Evolutionary conservation across 2,329 filamentous ascomycete species (phyloP).

Genomic region (Microcera coccophila): DNA sequence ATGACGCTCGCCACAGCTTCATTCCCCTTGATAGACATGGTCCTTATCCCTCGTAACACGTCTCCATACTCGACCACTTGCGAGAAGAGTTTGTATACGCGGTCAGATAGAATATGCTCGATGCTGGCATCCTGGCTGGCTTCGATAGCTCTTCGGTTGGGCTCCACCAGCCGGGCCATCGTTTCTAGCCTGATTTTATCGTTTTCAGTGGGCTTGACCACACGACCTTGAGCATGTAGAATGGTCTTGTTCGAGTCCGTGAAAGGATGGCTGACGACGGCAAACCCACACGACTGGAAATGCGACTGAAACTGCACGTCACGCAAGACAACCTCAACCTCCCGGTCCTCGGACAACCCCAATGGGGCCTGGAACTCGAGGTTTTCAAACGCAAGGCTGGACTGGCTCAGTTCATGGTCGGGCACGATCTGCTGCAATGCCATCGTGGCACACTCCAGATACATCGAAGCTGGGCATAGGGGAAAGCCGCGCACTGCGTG

Average conservation of each 20-base stretch:
- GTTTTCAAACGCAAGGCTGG: constrained; percentile 13
- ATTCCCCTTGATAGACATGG: constrained; percentile 11
- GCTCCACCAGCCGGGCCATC: too few relatives aligned
- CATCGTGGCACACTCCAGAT: constrained; percentile 19
- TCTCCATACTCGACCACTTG: constrained; percentile 18
- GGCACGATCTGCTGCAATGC: constrained; percentile 14
- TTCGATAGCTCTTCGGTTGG: too few relatives aligned
- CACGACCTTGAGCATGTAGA: too few relatives aligned
- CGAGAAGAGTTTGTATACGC: too few relatives aligned
- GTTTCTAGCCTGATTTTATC: too few relatives aligned
- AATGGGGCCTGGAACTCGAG: constrained; percentile 10
- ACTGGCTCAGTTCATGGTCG: constrained; percentile 4
- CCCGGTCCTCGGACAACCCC: constrained; percentile 6
- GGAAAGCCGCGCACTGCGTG: constrained; percentile 16
- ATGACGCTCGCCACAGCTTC: constrained; percentile 15
- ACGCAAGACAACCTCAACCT: constrained; percentile 11
- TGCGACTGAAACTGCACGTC: constrained; percentile 5
- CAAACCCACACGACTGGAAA: constrained; percentile 10
- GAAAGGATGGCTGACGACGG: constrained; percentile 6
- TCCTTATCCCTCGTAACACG: constrained; percentile 13
- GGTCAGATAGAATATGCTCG: too few relatives aligned
- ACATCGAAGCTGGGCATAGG: constrained; percentile 21
- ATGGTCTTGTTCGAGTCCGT: constrained; percentile 16
- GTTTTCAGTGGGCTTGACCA: too few relatives aligned
- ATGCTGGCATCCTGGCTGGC: too few relatives aligned